Evolutionary conservation across 345 rosid species (phyloP), one percentile per base, ranked within the genome.

Genomic region (Hirschfeldia incana): DNA sequence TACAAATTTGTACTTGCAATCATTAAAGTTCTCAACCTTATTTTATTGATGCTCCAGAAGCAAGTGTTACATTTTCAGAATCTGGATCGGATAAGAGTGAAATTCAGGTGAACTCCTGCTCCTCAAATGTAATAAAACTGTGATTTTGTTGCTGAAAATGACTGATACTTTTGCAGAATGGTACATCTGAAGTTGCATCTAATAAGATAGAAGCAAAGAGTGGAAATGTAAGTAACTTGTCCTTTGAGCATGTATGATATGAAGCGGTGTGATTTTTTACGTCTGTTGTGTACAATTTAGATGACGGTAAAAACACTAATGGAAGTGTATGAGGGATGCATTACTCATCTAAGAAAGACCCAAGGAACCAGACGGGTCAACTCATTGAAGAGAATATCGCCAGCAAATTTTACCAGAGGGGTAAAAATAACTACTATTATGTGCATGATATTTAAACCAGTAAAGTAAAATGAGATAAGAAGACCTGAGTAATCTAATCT

Each of bases 331-430:
- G 91, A 88, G 83, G 81, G 78, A 51, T 95, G 99, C 84, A 88
- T 86, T 74, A 85, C 88, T 78, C 68, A 59, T 79, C 76, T 92
- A 74, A 80, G 96, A 33, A 88, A 86, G 84, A 58, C 89, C 26
- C 98, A 93, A 79, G 68, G 88, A 51, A 80, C 69, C 21, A 88
- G 98, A 36, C 92, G 96, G 13, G 75, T 76, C 57, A 39, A 82
- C 81, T 93, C 99, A 58, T 83, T 95, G 78, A 91, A 84, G 92
- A 86, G 85, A 84, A 86, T 95, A 44, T 71, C 92, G 16, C 99
- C 97, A 0, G 99, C 91, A 28, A 95, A 93, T 88, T 95, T 95
- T 77, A 87, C 99, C 3, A 93, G 87, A 86, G 86, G 79, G 94
- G 98, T 92, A 71, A 70, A 9, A 36, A 10, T 2, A 39, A 61